Conservation (phyloP, 1,284 basidiomycete genomes). For the Fistulinella staudtii region DNA sequence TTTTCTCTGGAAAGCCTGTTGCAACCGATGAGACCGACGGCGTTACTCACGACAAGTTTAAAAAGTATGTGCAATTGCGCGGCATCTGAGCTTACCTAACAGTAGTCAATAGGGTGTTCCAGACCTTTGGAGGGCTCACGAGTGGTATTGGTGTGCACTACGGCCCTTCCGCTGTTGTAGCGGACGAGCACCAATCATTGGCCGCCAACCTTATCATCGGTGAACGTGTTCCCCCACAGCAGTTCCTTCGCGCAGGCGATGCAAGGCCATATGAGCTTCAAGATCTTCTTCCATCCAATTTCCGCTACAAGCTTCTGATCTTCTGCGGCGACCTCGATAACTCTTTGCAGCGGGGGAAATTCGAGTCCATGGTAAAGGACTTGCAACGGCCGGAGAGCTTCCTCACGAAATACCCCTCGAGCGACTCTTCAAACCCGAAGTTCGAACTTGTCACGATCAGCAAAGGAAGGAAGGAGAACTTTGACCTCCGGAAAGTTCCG, state of each 20-base stretch:
- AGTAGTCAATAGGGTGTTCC: conserved; percentile 44
- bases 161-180: conserved; percentile 45
- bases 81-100: conserved; percentile 42
- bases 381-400: conserved; percentile 39
- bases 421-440: conserved; percentile 20
- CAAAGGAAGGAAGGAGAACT: conserved; percentile 43
- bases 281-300: conserved; percentile 64
- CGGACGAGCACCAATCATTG: conserved; percentile 39
- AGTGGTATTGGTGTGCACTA: conserved; percentile 69
- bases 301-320: conserved; percentile 69
- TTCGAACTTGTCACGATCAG: conserved; percentile 58
- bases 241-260: conserved; percentile 61
- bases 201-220: conserved; percentile 53
- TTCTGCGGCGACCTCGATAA: conserved; percentile 58
- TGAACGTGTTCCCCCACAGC: conserved; percentile 59
- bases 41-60: conserved; percentile 39
- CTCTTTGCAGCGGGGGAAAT: conserved; percentile 36
- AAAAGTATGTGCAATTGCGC: conserved; percentile 38
- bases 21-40: conserved; percentile 33
- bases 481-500: conserved; percentile 50
- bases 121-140: conserved; percentile 54
- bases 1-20: conserved; percentile 46
- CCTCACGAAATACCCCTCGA: conserved; percentile 33
- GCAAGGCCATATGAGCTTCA: conserved; percentile 62
- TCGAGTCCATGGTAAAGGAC: conserved; percentile 44